Evolutionary conservation across 2,329 filamentous ascomycete species (phyloP).

Genomic region (Neophaeococcomyces mojaviensis): DNA sequence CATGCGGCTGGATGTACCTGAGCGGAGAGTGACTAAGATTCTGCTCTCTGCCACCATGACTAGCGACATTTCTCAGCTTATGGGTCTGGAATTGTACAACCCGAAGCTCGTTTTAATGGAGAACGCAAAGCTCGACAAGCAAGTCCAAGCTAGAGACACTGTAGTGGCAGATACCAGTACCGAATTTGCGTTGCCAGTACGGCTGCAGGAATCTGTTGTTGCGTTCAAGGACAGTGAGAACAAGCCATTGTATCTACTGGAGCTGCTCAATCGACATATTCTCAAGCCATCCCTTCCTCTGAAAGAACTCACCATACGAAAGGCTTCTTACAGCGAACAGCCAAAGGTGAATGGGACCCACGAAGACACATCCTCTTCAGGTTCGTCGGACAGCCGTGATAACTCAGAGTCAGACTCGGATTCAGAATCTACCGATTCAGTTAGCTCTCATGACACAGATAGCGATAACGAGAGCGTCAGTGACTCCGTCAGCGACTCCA

Average conservation of each 20-base stretch:
- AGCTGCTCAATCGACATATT: constrained; percentile 57
- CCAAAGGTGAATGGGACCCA: not conserved
- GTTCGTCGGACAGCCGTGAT: no score
- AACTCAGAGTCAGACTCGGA: constrained; percentile 24
- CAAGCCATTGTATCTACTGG: constrained; percentile 79
- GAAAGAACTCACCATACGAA: not conserved
- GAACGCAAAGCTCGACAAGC: not conserved
- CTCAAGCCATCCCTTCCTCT: not conserved
- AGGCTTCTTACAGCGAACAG: not conserved
- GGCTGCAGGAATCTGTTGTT: constrained; percentile 58
- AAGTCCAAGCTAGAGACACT: constrained; percentile 18
- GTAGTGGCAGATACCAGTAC: constrained; percentile 13
- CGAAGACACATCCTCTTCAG: constrained; percentile 15
- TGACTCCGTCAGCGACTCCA: no score
- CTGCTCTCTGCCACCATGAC: constrained; percentile 98
- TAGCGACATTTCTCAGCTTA: constrained; percentile 78
- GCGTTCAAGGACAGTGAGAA: constrained; percentile 61
- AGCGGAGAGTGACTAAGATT: constrained; percentile 40
- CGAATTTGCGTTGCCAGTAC: constrained; percentile 53
- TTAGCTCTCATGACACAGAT: constrained; percentile 18
- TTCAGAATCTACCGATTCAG: constrained; percentile 19
- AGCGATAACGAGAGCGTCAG: constrained; percentile 16
- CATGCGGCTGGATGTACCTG: constrained; percentile 72
- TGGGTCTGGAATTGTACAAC: constrained; percentile 61
- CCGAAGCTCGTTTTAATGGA: constrained; percentile 54